Conservation (phyloP, 2,329 filamentous ascomycete genomes). For the Myriosclerotinia duriaeana region DNA sequence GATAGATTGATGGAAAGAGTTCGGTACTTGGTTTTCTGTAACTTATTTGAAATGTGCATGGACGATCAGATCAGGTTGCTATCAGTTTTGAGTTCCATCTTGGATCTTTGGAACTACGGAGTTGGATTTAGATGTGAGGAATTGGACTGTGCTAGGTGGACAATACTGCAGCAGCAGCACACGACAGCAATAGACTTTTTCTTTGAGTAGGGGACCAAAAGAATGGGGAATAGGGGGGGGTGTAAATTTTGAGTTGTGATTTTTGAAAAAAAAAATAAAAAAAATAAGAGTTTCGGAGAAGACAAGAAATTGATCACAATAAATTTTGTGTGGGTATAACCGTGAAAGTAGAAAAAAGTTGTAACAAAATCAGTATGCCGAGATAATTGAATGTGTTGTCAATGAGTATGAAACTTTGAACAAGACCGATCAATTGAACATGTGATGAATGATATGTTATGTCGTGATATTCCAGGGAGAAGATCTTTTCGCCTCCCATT, state of each 20-base stretch:
- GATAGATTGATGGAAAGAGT: not conserved
- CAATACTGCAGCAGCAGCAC: not conserved
- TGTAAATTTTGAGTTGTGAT: constrained; percentile 12
- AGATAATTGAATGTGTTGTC: not conserved
- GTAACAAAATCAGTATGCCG: not conserved
- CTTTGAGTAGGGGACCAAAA: not conserved
- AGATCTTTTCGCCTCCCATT: constrained; percentile 9
- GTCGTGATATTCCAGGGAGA: not conserved
- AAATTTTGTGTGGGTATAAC: not conserved
- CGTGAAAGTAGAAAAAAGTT: not conserved
- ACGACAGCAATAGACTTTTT: not conserved
- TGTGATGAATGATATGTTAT: not conserved
- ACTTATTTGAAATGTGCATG: constrained; percentile 12
- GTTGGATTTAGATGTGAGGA: not conserved
- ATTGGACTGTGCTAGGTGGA: not conserved
- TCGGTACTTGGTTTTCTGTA: not conserved
- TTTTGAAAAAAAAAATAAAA: not conserved
- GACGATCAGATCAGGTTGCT: not conserved
- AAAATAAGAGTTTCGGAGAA: not conserved
- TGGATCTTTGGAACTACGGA: constrained; percentile 7
- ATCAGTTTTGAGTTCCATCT: not conserved
- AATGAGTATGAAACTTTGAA: not conserved
- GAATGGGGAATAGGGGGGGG: constrained; percentile 1
- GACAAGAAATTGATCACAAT: constrained; percentile 3
- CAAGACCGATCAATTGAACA: not conserved